Evolutionary conservation across 164 flowering plant genomes (phyloP).

Genomic region (Pachysandra terminalis): DNA sequence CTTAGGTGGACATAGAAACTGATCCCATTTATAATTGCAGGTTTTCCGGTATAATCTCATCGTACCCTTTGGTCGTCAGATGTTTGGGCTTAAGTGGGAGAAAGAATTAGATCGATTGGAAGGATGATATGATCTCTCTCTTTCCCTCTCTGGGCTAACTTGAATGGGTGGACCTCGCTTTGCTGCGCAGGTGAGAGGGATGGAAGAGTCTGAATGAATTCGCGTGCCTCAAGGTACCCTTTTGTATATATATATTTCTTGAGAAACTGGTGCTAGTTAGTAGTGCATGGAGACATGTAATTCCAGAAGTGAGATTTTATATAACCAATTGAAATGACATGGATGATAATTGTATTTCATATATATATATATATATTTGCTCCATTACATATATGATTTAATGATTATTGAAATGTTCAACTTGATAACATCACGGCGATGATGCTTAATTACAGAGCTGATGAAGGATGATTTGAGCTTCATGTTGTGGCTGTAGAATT

Average conservation of each 20-base stretch:
- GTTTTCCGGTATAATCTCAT: constrained; percentile 86
- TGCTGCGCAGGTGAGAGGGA: no score
- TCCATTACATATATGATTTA: not conserved
- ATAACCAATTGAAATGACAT: not conserved
- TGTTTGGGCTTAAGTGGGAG: constrained; percentile 91
- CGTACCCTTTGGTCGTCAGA: constrained; percentile 91
- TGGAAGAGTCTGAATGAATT: no score
- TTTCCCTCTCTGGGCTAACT: no score
- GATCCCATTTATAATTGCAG: constrained; percentile 34
- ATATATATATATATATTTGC: not conserved
- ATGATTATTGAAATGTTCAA: not conserved
- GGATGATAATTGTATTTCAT: not conserved
- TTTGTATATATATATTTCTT: no score
- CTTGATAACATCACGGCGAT: not conserved
- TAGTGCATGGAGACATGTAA: not conserved
- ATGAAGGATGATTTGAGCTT: not conserved
- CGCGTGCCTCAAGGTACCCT: no score
- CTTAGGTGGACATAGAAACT: not conserved
- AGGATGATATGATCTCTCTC: constrained; percentile 8
- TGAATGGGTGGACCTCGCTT: no score
- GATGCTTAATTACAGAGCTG: not conserved
- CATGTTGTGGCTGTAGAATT: not conserved
- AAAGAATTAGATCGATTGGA: constrained; percentile 63
- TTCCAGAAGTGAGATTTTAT: not conserved
- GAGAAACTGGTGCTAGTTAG: no score